phyloP scores from a whole-genome alignment of 805 yeast species.

The Pichia insulana region DNA sequence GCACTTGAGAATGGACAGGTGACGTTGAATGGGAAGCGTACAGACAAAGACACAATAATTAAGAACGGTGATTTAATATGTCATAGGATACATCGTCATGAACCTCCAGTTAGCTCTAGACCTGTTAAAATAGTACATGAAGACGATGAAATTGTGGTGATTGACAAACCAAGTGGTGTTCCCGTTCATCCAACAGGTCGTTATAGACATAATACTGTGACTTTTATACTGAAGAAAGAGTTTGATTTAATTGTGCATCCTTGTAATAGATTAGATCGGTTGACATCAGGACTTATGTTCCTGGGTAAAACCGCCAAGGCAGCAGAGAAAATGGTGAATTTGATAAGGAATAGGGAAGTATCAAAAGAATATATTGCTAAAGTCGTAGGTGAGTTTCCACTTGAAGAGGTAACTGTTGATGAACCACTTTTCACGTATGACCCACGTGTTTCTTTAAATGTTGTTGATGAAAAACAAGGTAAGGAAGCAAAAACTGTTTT shows the following conservation, averaged over 20 bases:
- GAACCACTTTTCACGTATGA: constrained; percentile 62
- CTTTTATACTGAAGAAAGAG: constrained; percentile 70
- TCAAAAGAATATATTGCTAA: constrained; percentile 79
- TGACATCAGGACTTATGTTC: constrained; percentile 92
- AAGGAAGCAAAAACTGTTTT: constrained; percentile 58
- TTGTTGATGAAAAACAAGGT: constrained; percentile 43
- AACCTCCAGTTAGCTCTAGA: constrained; percentile 66
- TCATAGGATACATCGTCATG: constrained; percentile 81
- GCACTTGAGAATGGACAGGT: constrained; percentile 60
- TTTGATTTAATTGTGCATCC: constrained; percentile 60
- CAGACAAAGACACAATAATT: constrained; percentile 55
- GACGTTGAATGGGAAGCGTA: constrained; percentile 56
- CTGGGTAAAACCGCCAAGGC: constrained; percentile 74
- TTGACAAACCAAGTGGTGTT: constrained; percentile 90
- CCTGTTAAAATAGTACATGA: constrained; percentile 62
- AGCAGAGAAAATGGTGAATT: constrained; percentile 68
- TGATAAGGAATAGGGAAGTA: constrained; percentile 64
- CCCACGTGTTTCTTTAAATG: constrained; percentile 64
- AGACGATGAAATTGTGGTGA: constrained; percentile 66
- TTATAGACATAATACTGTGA: constrained; percentile 64
- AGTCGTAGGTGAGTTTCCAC: constrained; percentile 81
- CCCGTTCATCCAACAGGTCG: constrained; percentile 96
- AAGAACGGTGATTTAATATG: constrained; percentile 76
- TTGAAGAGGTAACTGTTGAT: constrained; percentile 43
- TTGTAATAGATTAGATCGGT: constrained; percentile 80